A percentile compares a stretch with the other conserved stretches of the same genome.
phyloP scores from a whole-genome alignment of 768 basidiomycete species.

The Epithele typhae region DNA sequence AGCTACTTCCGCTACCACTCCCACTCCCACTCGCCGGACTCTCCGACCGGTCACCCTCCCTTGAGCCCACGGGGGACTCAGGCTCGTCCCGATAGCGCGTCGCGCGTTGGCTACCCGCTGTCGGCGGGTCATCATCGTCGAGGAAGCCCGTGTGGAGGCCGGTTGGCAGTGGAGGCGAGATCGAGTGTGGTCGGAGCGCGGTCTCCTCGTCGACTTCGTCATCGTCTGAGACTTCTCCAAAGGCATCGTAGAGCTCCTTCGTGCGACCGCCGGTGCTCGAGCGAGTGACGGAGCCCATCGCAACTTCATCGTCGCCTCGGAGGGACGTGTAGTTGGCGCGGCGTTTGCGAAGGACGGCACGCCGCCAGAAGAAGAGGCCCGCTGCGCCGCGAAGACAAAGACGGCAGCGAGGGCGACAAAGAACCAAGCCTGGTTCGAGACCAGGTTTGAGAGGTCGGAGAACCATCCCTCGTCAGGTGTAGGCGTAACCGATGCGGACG shows the following conservation, averaged over 20 bases:
- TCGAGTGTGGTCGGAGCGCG: slow-evolving; percentile 40
- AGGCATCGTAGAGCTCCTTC: slow-evolving; percentile 94
- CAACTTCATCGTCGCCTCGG: slow-evolving; percentile 61
- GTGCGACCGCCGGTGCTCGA: slow-evolving; percentile 36
- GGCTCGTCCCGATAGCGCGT: slow-evolving; percentile 55
- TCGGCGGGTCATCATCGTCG: slow-evolving; percentile 66
- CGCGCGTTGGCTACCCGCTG: slow-evolving; percentile 22
- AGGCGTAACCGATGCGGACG: slow-evolving; percentile 31
- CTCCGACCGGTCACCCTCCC: slow-evolving; percentile 17
- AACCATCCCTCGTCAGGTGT: slow-evolving; percentile 85
- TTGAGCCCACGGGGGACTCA: slow-evolving; percentile 17
- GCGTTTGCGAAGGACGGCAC: slow-evolving; percentile 37
- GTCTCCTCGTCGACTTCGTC: slow-evolving; percentile 74
- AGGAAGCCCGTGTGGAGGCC: slow-evolving; percentile 79
- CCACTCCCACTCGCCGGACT: slow-evolving; percentile 42
- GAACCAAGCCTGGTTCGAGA: slow-evolving; percentile 83
- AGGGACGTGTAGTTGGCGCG: slow-evolving; percentile 53
- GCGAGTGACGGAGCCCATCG: slow-evolving; percentile 67
- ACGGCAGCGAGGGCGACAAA: slow-evolving; percentile 83
- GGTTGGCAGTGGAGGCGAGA: slow-evolving; percentile 33
- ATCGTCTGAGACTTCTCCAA: slow-evolving; percentile 85
- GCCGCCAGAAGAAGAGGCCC: slow-evolving; percentile 78
- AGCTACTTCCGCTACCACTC: slow-evolving; percentile 59
- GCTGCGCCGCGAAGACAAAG: slow-evolving; percentile 65
- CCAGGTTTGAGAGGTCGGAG: slow-evolving; percentile 67